Percentiles rank a stretch among this genome's conserved stretches.
Conservation (phyloP, 1,139 yeast species). For the Geotrichum carabidarum region DNA sequence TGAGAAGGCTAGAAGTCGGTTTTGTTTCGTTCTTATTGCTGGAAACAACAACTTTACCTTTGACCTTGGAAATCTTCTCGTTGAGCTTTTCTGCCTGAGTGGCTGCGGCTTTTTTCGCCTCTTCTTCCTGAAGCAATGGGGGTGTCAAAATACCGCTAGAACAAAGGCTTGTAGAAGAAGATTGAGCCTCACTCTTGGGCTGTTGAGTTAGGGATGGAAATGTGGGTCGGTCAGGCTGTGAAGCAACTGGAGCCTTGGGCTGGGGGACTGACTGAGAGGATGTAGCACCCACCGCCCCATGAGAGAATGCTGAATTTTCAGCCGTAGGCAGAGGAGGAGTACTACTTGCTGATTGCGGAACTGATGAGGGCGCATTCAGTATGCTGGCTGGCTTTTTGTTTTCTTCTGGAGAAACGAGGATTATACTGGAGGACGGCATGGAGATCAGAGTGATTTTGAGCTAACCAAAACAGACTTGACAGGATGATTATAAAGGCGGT, state of each 20-base stretch:
- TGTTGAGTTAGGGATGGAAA: not conserved
- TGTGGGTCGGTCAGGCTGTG: not conserved
- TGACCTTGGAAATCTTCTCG: conserved; percentile 18
- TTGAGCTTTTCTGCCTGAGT: conserved; percentile 17
- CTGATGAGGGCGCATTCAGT: conserved; percentile 1
- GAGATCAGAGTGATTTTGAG: not conserved
- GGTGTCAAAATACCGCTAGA: not conserved
- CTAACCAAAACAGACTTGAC: no score
- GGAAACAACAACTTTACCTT: conserved; percentile 20
- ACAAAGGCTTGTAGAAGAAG: not conserved
- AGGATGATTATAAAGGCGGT: no score
- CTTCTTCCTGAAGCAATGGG: conserved; percentile 12
- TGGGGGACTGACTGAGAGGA: not conserved
- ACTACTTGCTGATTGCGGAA: not conserved
- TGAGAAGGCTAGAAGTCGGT: conserved; percentile 11
- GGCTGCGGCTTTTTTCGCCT: conserved; percentile 19
- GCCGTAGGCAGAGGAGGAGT: conserved; percentile 1
- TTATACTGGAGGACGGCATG: conserved; percentile 7
- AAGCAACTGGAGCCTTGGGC: not conserved
- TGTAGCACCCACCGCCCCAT: not conserved
- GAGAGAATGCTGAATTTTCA: not conserved
- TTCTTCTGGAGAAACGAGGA: not conserved
- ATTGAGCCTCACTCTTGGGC: not conserved
- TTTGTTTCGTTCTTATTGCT: conserved; percentile 6
- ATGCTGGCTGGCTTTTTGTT: conserved; percentile 8